Conservation (phyloP, 805 yeast genomes). For the Candida takata region DNA sequence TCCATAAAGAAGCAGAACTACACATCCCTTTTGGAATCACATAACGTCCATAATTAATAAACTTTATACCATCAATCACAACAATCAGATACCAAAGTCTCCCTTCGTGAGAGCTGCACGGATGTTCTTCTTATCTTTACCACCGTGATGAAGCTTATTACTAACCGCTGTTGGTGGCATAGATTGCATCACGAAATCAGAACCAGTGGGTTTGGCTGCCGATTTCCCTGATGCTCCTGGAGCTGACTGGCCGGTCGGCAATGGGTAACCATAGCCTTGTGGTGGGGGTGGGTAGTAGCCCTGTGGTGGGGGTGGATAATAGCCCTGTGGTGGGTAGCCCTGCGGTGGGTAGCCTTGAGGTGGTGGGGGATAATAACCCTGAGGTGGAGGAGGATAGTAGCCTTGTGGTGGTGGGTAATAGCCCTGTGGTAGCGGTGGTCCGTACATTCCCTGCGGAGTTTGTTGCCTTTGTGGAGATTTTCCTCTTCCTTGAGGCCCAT, state of each 20-base stretch:
- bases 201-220: conserved; percentile 20
- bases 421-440: conserved; percentile 8
- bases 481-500: background rate
- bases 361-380: conserved; percentile 9
- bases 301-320: conserved; percentile 8
- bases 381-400: conserved; percentile 17
- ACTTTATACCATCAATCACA: too few species aligned
- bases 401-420: conserved; percentile 11
- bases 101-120: conserved; percentile 62
- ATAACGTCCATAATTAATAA: too few species aligned
- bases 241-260: background rate
- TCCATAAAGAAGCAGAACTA: too few species aligned
- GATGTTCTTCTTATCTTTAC: conserved; percentile 46
- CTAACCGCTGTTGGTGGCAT: conserved; percentile 40
- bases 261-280: conserved; percentile 10
- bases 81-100: conserved; percentile 52
- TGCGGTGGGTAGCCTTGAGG: conserved; percentile 18
- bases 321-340: conserved; percentile 19
- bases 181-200: conserved; percentile 37
- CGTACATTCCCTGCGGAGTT: conserved; percentile 5
- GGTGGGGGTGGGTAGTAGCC: conserved; percentile 9
- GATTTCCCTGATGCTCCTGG: background rate
- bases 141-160: conserved; percentile 36
- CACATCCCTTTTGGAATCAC: too few species aligned
- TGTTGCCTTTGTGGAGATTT: conserved; percentile 1